Evolutionary conservation across 139 green algal species (phyloP).

Genomic region (Penium margaritaceum): DNA sequence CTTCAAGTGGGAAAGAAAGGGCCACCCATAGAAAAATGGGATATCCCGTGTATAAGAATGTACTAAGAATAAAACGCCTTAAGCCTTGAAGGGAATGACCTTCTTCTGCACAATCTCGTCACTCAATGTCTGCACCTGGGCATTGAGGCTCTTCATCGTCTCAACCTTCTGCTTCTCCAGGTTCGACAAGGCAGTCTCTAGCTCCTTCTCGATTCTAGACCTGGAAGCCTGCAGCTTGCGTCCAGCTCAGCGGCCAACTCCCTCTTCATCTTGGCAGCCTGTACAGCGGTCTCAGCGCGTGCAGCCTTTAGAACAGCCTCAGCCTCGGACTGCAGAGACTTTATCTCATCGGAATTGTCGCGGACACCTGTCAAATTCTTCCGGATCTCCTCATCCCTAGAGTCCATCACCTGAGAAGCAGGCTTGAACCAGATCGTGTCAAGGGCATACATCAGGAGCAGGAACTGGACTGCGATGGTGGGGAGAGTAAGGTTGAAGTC

Average conservation of each 20-base stretch:
- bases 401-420: conserved; percentile 50
- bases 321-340: conserved; percentile 48
- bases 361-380: conserved; percentile 45
- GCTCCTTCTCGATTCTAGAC: conserved; percentile 46
- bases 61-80: too few species aligned
- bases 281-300: conserved; percentile 30
- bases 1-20: too few species aligned
- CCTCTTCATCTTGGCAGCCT: conserved; percentile 34
- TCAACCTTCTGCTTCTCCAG: conserved; percentile 45
- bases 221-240: conserved; percentile 30
- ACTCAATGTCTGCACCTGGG: conserved; percentile 30
- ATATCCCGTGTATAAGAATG: too few species aligned
- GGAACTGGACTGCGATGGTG: conserved; percentile 52
- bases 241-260: conserved; percentile 32
- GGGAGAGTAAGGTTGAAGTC: conserved; percentile 59
- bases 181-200: conserved; percentile 33
- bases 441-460: conserved; percentile 54
- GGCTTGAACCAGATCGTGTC: conserved; percentile 56
- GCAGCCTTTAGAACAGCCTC: conserved; percentile 42
- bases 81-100: conserved; percentile 42
- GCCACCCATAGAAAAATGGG: too few species aligned
- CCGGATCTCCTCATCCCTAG: conserved; percentile 49
- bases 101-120: conserved; percentile 49
- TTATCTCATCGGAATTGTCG: conserved; percentile 50
- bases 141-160: conserved; percentile 35